These are phyloP conservation scores for Paramecium tetraurelia DNA, from an alignment of 73 alveolate species.

Conservation along the genomic window DNA sequence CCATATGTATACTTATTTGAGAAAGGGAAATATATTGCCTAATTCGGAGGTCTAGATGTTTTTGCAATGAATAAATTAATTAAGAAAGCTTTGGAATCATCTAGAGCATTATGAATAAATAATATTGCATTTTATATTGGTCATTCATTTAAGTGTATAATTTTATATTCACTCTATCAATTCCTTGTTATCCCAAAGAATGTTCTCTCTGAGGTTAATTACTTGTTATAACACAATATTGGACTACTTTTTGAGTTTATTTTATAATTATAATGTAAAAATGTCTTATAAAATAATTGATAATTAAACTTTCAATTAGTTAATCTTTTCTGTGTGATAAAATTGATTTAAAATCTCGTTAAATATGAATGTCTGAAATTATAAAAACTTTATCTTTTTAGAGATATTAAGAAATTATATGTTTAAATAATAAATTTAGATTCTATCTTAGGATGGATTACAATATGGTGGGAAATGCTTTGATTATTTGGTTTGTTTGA, in stretches of 20 bases:
- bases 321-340: no score
- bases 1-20: conserved; percentile 35
- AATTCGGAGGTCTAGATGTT: conserved; percentile 39
- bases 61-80: conserved; percentile 17
- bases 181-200: background rate
- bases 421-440: background rate
- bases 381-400: no score
- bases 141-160: background rate
- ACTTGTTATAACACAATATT: background rate
- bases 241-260: background rate
- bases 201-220: background rate
- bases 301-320: no score
- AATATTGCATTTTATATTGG: background rate
- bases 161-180: background rate
- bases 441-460: background rate
- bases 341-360: no score
- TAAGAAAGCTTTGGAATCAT: conserved; percentile 24
- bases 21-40: conserved; percentile 39
- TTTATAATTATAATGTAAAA: no score
- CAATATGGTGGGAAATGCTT: background rate
- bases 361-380: no score
- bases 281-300: no score
- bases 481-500: background rate
- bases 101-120: conserved; percentile 18
- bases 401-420: no score